These are phyloP conservation scores for Malus hybrid DNA, from an alignment of 331 rosid species.

Conservation along the genomic window DNA sequence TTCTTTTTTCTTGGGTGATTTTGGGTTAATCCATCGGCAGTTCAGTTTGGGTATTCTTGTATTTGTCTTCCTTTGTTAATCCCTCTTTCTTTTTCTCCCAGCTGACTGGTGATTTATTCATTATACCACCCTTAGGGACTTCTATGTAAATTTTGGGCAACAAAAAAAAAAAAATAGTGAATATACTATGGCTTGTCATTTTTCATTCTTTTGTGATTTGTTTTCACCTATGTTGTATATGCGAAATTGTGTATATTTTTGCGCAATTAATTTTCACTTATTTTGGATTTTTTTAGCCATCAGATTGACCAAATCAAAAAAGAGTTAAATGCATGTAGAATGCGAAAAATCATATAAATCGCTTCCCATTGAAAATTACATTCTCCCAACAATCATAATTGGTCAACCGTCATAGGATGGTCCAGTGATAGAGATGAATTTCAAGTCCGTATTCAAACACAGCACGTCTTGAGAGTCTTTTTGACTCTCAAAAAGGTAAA, in stretches of 20 bases:
- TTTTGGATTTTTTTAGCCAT: no score
- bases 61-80: conserved; percentile 33
- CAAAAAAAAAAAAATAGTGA: conserved; percentile 41
- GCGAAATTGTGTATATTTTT: not conserved
- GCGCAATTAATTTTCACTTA: not conserved
- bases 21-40: conserved; percentile 44
- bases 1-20: conserved; percentile 40
- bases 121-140: conserved; percentile 45
- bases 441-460: no score
- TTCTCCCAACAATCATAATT: no score
- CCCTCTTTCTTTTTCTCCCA: conserved; percentile 6
- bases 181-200: conserved; percentile 39
- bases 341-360: no score
- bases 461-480: no score
- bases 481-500: accelerated
- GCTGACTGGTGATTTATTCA: conserved; percentile 53
- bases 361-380: no score
- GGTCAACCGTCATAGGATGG: no score
- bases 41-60: conserved; percentile 43
- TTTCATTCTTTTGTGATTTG: not conserved
- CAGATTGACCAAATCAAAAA: not conserved
- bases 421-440: no score
- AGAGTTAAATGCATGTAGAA: no score
- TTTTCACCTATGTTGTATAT: not conserved
- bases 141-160: conserved; percentile 46